Evolutionary conservation across 2,329 filamentous ascomycete genomes (phyloP), one percentile per base, ranked within the genome.

Genomic region (Pseudocercospora macadamiae): DNA sequence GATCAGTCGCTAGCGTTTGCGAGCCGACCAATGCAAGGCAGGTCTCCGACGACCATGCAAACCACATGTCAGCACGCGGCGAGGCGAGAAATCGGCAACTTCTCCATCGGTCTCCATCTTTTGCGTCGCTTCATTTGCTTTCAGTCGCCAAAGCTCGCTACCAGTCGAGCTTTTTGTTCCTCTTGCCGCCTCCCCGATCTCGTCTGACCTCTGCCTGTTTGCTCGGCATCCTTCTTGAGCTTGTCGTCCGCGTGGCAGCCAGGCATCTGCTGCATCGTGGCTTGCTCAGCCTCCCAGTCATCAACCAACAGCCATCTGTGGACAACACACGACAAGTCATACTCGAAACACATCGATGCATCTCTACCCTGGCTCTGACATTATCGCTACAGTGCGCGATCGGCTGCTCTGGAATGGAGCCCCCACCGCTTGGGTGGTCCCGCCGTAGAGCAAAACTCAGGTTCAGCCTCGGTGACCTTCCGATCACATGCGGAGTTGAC

Each of bases 81-180:
- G 54, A 57, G 44, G 54, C 54, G 54, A 57, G 45, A 44, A 44
- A 16, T 16, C 42, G 18, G 21, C 42, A 18, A 39, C 36, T 28
- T 36, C 39, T 32, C 53, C 9, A 32, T 26, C n/a, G 39, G 7
- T 21, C 36, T 19, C 32, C 36, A 18, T 44, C 34, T 19, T 47
- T 48, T 19, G 21, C 16, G 47, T 30, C 42, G 45, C 30, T 9
- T 39, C 42, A 25, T 12, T 21, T 45, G 18, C 55, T 19, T 42
- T 21, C 47, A 36, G 18, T 45, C 18, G 23, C 34, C 34, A 42
- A 25, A 34, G 26, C 37, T 52, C 55, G 55, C 54, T 57, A 53
- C 47, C 48, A 34, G 18, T n/a, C 55, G 25, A 45, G 34, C 47
- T 53, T 57, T 51, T 57, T 57, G 55, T 30, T 57, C 55, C 55